These are phyloP conservation scores for Hysterium pulicare DNA, from an alignment of 2,329 filamentous ascomycete species.

Conservation along the genomic window DNA sequence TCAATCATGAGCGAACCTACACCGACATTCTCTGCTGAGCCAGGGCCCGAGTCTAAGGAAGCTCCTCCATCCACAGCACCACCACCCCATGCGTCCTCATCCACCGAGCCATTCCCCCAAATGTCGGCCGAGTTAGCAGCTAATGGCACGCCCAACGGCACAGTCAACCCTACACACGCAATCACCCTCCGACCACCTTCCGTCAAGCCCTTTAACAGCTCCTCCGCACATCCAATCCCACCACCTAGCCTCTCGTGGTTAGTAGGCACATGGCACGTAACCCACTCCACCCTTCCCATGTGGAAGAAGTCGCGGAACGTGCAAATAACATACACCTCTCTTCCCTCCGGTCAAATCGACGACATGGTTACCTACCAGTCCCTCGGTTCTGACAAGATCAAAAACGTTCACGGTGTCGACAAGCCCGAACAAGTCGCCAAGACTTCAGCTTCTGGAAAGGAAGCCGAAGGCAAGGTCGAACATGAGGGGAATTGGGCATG, in stretches of 20 bases:
- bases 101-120: too few relatives aligned
- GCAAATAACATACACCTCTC: constrained; percentile 67
- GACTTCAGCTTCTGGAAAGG: constrained; percentile 13
- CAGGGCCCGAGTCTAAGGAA: too few relatives aligned
- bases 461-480: neutral
- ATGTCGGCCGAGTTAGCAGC: too few relatives aligned
- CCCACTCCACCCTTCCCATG: constrained; percentile 53
- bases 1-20: neutral
- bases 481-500: constrained; percentile 13
- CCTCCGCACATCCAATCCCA: constrained; percentile 37
- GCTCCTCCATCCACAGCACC: neutral
- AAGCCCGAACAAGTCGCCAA: constrained; percentile 37
- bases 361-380: constrained; percentile 71
- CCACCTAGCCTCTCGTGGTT: constrained; percentile 38
- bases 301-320: constrained; percentile 80
- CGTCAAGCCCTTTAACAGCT: constrained; percentile 1
- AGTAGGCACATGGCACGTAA: constrained; percentile 34
- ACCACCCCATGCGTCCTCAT: neutral
- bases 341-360: constrained; percentile 58
- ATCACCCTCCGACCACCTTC: constrained; percentile 9
- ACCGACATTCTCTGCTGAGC: neutral
- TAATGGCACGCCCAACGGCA: too few relatives aligned
- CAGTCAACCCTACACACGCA: neutral
- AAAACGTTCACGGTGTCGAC: constrained; percentile 65
- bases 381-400: constrained; percentile 49